Conservation (phyloP, 257 asterid genomes). For the Solanum boliviense region DNA sequence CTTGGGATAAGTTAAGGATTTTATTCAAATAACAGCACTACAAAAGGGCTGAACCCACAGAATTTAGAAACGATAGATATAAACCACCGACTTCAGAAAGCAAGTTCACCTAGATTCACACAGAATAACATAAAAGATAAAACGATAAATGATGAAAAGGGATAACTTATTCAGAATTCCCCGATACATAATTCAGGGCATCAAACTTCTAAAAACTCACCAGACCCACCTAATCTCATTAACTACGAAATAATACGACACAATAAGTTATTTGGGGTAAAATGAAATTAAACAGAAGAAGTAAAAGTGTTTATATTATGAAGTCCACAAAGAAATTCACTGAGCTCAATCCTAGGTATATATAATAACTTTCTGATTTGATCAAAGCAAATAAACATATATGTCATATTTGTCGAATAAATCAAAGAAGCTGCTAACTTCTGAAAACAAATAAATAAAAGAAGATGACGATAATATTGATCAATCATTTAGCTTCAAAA, state of each 20-base stretch:
- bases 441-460: neutral
- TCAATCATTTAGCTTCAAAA: neutral
- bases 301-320: neutral
- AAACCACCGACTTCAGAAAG: constrained; percentile 6
- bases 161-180: neutral
- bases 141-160: neutral
- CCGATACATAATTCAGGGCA: constrained; percentile 4
- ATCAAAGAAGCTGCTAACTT: neutral
- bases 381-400: neutral
- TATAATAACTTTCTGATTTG: neutral
- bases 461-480: neutral
- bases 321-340: neutral
- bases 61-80: neutral
- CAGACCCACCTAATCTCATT: neutral
- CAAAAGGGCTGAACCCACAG: neutral
- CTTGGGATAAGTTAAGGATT: neutral
- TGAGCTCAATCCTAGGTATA: neutral
- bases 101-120: neutral
- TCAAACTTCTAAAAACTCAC: neutral
- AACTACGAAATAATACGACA: neutral
- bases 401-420: neutral
- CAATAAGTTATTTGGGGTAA: neutral
- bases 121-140: neutral
- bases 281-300: neutral
- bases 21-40: neutral